Evolutionary conservation across 1,284 basidiomycete genomes (phyloP), one percentile per base, ranked within the genome.

Genomic region (Puccinia sorghi): DNA sequence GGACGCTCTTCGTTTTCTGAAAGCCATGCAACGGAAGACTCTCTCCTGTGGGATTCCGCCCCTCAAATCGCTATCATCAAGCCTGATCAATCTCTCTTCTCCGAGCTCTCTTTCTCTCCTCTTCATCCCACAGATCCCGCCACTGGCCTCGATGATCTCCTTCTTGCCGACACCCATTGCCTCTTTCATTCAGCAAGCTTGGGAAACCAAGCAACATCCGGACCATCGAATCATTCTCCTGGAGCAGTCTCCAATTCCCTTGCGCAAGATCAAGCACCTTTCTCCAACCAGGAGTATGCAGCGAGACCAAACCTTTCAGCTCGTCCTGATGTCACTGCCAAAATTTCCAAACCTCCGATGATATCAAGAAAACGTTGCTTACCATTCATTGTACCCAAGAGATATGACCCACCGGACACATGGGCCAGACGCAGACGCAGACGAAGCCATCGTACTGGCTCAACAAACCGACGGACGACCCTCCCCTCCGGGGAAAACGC

Each of bases 1-100:
- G 61, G 22, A 20, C 61, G 61, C 8, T 64, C 61, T 46, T 64
- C 61, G 20, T n/a, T 46, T 22, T 64, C 61, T 32, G 1, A 1
- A 13, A 64, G 39, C 12, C 43, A 37, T 32, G 32, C 4, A 5
- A 69, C 46, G 11, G 66, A 69, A 17, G 43, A 69, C 3, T 50
- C 66, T 7, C 1, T 50, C 48, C 48, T 69, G 20, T 69, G 66
- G 66, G 20, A 50, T 48, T 50, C 66, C 7, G 48, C 66, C 4
- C 66, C 66, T n/a, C 22, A 50, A 20, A 69, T 69, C 52, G 27
- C 66, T 12, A 43, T 69, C 9, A 50, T 69, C 48, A 69, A 69
- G 48, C 48, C 66, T 1, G 50, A 54, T 20, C 41, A 69, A 15
- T 52, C 9, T 22, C 66, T 69, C 48, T 69, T 50, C 22, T 69